phyloP scores from a whole-genome alignment of 495 filamentous ascomycete species.

The Daldinia grandis region DNA sequence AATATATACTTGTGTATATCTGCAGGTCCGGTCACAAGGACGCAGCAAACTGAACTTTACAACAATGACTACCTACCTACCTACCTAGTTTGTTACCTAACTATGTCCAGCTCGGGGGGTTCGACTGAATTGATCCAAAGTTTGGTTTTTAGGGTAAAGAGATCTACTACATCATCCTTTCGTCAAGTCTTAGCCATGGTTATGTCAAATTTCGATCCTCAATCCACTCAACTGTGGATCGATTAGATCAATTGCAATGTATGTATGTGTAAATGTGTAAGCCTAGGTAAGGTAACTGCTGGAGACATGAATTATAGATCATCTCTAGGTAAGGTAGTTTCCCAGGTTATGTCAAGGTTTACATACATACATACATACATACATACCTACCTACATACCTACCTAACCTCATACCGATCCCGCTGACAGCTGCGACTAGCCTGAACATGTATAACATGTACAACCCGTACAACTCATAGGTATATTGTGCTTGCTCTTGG shows the following conservation, averaged over 20 bases:
- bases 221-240: constrained; percentile 30
- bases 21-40: constrained; percentile 41
- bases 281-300: neutral
- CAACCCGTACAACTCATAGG: neutral
- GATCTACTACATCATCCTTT: constrained; percentile 32
- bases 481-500: neutral
- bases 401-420: too few species aligned
- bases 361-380: too few species aligned
- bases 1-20: constrained; percentile 21
- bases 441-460: neutral
- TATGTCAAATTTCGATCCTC: constrained; percentile 32
- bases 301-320: too few species aligned
- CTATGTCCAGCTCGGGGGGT: constrained; percentile 4
- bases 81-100: too few species aligned
- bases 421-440: constrained; percentile 30
- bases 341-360: constrained; percentile 31
- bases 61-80: too few species aligned
- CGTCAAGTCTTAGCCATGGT: constrained; percentile 11
- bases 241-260: constrained; percentile 8
- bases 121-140: constrained; percentile 6
- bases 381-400: too few species aligned
- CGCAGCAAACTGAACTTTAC: constrained; percentile 7
- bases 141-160: neutral
- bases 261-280: neutral
- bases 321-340: neutral